These are phyloP conservation scores for Solanum hybrid DNA, from an alignment of 305 asterid genomes.

Conservation along the genomic window DNA sequence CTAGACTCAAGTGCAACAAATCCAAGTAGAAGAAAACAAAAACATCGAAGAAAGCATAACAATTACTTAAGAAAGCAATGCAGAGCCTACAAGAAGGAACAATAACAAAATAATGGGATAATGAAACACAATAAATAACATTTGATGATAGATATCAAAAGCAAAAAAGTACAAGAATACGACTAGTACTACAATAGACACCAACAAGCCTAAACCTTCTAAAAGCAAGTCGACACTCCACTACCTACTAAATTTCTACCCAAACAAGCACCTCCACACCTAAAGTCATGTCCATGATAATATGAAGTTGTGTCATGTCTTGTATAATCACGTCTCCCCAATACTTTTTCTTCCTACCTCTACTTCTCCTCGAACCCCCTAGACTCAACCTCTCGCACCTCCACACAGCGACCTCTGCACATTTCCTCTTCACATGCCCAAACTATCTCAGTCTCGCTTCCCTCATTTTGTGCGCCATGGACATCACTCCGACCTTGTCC, in stretches of 20 bases:
- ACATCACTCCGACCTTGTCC: background rate
- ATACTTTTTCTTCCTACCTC: background rate
- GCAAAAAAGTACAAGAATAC: background rate
- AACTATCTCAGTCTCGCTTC: background rate
- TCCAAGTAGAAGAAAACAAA: background rate
- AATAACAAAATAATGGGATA: too few species aligned
- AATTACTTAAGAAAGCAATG: background rate
- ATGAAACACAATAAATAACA: background rate
- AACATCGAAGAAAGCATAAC: background rate
- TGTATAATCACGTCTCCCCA: background rate
- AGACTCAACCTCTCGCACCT: background rate
- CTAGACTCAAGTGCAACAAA: background rate
- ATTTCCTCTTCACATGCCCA: background rate
- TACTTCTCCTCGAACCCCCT: background rate
- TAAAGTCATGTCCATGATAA: background rate
- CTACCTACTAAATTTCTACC: background rate
- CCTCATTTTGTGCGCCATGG: background rate
- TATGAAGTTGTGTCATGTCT: background rate
- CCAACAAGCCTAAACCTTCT: background rate
- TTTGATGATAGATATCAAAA: background rate
- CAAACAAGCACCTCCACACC: background rate
- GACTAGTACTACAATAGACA: background rate
- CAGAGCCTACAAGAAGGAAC: background rate
- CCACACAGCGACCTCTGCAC: background rate
- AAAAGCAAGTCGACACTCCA: background rate